These are phyloP conservation scores for Chaetomiaceae sp. DNA, from an alignment of 2,329 filamentous ascomycete genomes.

Conservation along the genomic window DNA sequence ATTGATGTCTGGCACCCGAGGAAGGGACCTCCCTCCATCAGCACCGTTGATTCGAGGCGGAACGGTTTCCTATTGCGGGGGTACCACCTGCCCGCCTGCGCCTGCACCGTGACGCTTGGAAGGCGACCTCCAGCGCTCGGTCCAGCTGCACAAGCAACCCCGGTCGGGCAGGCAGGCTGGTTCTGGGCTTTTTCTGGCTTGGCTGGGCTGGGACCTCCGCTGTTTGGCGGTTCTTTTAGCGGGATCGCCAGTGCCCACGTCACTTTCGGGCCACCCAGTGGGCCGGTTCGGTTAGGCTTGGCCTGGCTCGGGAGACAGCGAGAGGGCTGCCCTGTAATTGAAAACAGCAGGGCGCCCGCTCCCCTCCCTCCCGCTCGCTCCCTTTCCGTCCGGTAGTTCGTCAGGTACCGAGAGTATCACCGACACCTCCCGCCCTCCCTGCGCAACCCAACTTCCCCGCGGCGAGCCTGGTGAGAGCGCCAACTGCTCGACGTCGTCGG, in stretches of 20 bases:
- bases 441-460: background rate
- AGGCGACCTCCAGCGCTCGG: background rate
- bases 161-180: background rate
- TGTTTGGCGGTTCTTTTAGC: slow-evolving; percentile 4
- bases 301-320: background rate
- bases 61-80: background rate
- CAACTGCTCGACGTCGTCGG: slow-evolving; percentile 5
- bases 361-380: background rate
- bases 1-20: slow-evolving; percentile 5
- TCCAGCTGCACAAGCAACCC: slow-evolving; percentile 1
- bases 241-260: slow-evolving; percentile 15
- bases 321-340: background rate
- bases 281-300: background rate
- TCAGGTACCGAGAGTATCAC: background rate
- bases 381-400: background rate
- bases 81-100: too few species aligned
- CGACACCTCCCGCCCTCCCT: background rate
- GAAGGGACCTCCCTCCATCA: background rate
- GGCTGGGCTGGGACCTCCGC: too few species aligned
- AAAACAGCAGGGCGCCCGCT: slow-evolving; percentile 10
- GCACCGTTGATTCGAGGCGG: background rate
- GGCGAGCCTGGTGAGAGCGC: slow-evolving; percentile 7
- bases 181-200: background rate
- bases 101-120: too few species aligned
- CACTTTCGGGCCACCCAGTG: slow-evolving; percentile 6